Evolutionary conservation across 306 rosid genomes (phyloP), one percentile per base, ranked within the genome.

Genomic region (Mimosa bimucronata): DNA sequence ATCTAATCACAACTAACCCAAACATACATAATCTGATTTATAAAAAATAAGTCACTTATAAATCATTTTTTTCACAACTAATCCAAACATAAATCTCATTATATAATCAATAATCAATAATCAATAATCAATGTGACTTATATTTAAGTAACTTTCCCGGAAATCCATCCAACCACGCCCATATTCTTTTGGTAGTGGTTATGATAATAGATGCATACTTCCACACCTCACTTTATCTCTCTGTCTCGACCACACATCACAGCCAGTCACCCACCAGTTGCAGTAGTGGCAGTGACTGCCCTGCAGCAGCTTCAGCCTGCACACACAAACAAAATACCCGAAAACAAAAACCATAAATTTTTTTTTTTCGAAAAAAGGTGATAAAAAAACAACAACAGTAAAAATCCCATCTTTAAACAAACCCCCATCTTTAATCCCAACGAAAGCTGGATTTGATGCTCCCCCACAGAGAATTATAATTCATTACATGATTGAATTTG

Each of bases 231-330:
- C 81, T 60, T 34, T 74, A 70, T 66, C 30, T 71, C 77, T 66
- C 65, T 80, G 34, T 82, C 73, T 89, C 90, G 92, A 97, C 89
- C 94, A 88, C 89, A 89, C 94, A 90, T 88, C 97, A 91, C 96
- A 81, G 92, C 88, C 87, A 86, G 60, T n/a, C 60, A n/a, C 60
- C 60, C 60, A 67, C 87, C 94, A 86, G 88, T 83, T 84, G 88
- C 92, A 90, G 97, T 86, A 31, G 84, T 88, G 90, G 60, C 92
- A 91, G 97, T 7, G 86, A 16, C 83, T 88, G 89, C 92, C 13
- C 83, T 88, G 89, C 92, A 87, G 90, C 85, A 60, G 85, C 81
- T 82, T 91, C 94, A 85, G 88, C 93, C 94, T 82, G 88, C 86
- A 84, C 87, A 86, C 84, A 5, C 65, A 46, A 34, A 38, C 80